Evolutionary conservation across 2,329 filamentous ascomycete species (phyloP).

Genomic region (Colletotrichum truncatum): DNA sequence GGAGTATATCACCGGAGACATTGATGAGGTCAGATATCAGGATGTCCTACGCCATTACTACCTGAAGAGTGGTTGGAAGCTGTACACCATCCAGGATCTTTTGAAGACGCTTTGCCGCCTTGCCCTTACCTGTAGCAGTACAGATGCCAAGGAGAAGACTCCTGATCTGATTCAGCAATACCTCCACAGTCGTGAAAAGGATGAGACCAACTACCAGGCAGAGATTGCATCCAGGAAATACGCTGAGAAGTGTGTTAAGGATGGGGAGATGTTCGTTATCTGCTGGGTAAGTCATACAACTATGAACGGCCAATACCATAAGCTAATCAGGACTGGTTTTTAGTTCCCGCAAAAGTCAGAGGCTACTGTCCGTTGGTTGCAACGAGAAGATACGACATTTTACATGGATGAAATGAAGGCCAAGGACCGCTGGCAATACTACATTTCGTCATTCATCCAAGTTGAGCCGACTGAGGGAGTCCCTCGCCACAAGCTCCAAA

Average conservation of each 20-base stretch:
- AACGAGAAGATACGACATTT: slow-evolving; percentile 78
- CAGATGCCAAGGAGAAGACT: slow-evolving; percentile 92
- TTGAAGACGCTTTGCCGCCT: slow-evolving; percentile 83
- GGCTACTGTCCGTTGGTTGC: slow-evolving; percentile 76
- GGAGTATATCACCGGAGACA: slow-evolving; percentile 82
- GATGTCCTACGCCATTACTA: slow-evolving; percentile 94
- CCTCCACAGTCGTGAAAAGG: slow-evolving; percentile 80
- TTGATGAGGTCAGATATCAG: slow-evolving; percentile 86
- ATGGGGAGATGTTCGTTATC: slow-evolving; percentile 90
- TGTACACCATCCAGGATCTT: slow-evolving; percentile 93
- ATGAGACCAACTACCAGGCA: slow-evolving; percentile 87
- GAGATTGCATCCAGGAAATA: slow-evolving; percentile 92
- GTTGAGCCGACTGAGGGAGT: slow-evolving; percentile 89
- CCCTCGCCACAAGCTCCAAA: slow-evolving; percentile 69
- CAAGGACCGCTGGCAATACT: slow-evolving; percentile 90
- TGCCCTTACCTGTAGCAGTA: slow-evolving; percentile 83
- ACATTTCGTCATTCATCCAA: slow-evolving; percentile 90
- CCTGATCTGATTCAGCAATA: slow-evolving; percentile 90
- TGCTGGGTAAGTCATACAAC: slow-evolving; percentile 79
- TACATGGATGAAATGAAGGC: slow-evolving; percentile 89
- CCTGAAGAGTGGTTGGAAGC: slow-evolving; percentile 87
- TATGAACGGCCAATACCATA: not conserved
- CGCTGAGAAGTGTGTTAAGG: slow-evolving; percentile 91
- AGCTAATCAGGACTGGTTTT: slow-evolving; percentile 48
- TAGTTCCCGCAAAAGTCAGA: slow-evolving; percentile 74